These are phyloP conservation scores for Colletotrichum tropicale DNA, from an alignment of 2,329 filamentous ascomycete genomes.

Conservation along the genomic window DNA sequence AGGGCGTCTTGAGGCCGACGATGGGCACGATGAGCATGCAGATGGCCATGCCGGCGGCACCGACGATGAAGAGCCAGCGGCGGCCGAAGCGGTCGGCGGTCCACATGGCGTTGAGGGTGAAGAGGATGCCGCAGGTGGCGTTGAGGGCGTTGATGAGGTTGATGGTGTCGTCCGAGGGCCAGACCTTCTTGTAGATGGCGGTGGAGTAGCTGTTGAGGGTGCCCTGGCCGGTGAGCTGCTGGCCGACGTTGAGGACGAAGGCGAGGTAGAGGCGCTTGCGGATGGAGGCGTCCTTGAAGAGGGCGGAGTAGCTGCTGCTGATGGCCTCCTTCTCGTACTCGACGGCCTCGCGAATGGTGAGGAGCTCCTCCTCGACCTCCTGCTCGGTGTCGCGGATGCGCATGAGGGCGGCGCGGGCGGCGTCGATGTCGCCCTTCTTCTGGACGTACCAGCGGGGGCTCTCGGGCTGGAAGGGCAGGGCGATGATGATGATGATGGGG, in stretches of 20 bases:
- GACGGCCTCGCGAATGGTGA: slow-evolving; percentile 69
- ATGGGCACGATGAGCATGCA: slow-evolving; percentile 72
- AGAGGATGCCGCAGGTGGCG: slow-evolving; percentile 74
- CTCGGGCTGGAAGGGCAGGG: slow-evolving; percentile 71
- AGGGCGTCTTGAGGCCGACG: slow-evolving; percentile 54
- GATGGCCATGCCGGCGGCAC: slow-evolving; percentile 69
- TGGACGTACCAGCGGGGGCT: slow-evolving; percentile 73
- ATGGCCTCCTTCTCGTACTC: slow-evolving; percentile 76
- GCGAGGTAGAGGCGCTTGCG: slow-evolving; percentile 70
- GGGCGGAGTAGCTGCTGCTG: slow-evolving; percentile 62
- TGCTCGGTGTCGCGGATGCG: slow-evolving; percentile 67
- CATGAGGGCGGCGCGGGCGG: slow-evolving; percentile 62
- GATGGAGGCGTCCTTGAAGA: slow-evolving; percentile 73
- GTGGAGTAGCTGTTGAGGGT: slow-evolving; percentile 76
- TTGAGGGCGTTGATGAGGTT: slow-evolving; percentile 78
- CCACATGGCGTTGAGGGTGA: slow-evolving; percentile 76
- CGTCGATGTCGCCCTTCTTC: slow-evolving; percentile 61
- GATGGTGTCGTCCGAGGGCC: slow-evolving; percentile 61
- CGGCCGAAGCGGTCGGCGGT: slow-evolving; percentile 75
- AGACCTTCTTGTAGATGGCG: slow-evolving; percentile 76
- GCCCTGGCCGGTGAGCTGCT: slow-evolving; percentile 75
- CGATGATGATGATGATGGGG: slow-evolving; percentile 63
- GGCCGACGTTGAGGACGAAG: slow-evolving; percentile 71
- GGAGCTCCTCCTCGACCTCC: slow-evolving; percentile 70
- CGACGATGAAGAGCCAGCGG: slow-evolving; percentile 72